Evolutionary conservation across 495 filamentous ascomycete species (phyloP).

Genomic region (Penicillium longicatenatum): DNA sequence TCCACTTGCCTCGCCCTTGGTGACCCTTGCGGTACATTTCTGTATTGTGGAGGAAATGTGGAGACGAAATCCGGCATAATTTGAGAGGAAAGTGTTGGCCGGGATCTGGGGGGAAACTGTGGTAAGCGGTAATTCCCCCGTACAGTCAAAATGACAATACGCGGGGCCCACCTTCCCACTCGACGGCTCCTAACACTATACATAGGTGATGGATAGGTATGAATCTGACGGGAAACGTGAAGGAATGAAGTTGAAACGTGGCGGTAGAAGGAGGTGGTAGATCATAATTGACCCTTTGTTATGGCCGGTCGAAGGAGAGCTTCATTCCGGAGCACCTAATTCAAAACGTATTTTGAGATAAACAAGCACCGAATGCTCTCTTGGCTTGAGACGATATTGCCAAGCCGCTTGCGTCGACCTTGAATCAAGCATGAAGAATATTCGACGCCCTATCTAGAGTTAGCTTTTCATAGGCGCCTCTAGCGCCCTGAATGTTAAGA

Average conservation of each 20-base stretch:
- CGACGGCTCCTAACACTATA: background rate
- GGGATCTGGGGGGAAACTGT: background rate
- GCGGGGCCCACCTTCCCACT: background rate
- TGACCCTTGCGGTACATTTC: background rate
- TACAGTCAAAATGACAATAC: background rate
- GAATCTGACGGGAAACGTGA: background rate
- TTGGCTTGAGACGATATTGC: background rate
- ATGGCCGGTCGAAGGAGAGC: background rate
- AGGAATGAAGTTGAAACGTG: background rate
- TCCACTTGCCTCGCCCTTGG: background rate
- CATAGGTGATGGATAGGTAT: background rate
- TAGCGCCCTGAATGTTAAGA: background rate
- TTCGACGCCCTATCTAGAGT: background rate
- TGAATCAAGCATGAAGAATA: background rate
- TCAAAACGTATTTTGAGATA: background rate
- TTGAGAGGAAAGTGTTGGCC: background rate
- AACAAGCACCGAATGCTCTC: background rate
- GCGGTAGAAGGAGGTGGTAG: background rate
- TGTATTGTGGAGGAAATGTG: conserved; percentile 1
- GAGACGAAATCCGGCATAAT: background rate
- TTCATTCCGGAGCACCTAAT: background rate
- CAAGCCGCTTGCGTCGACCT: background rate
- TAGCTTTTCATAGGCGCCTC: background rate
- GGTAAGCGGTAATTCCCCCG: background rate
- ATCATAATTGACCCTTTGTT: background rate